Percentiles rank a stretch among this genome's conserved stretches.
Evolutionary conservation across 2,329 filamentous ascomycete genomes (phyloP).

Genomic region (Colletotrichum karsti): DNA sequence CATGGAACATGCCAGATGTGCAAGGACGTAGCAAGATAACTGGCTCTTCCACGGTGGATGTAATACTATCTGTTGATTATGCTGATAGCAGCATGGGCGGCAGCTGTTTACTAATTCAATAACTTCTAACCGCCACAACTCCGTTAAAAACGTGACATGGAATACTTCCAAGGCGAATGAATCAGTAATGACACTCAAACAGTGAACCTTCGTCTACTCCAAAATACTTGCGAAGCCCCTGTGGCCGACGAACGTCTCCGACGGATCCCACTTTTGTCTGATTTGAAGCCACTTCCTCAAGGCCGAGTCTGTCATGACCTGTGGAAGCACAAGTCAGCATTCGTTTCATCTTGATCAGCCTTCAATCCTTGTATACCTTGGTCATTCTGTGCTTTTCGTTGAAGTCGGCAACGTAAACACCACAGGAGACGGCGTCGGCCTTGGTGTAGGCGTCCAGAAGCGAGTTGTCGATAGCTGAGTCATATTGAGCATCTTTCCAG

Average conservation of each 20-base stretch:
- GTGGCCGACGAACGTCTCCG: not conserved
- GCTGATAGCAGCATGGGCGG: too few species aligned
- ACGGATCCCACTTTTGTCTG: not conserved
- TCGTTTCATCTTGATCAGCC: not conserved
- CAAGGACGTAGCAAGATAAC: too few species aligned
- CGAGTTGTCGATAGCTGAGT: not conserved
- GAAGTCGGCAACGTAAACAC: not conserved
- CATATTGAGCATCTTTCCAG: not conserved
- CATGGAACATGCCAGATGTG: too few species aligned
- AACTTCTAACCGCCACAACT: too few species aligned
- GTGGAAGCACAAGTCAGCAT: not conserved
- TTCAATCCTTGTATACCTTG: not conserved
- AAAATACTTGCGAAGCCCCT: not conserved
- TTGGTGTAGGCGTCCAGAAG: not conserved
- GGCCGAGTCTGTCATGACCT: not conserved
- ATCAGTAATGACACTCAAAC: too few species aligned
- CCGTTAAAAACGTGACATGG: too few species aligned
- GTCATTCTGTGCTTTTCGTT: not conserved
- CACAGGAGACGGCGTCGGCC: not conserved
- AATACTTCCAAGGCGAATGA: too few species aligned
- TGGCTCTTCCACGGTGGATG: too few species aligned
- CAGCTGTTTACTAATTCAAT: too few species aligned
- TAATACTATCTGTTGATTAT: too few species aligned
- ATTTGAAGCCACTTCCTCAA: not conserved
- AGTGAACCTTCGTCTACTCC: not conserved